Evolutionary conservation across 768 basidiomycete species (phyloP).

Genomic region (Calvatia gigantea): DNA sequence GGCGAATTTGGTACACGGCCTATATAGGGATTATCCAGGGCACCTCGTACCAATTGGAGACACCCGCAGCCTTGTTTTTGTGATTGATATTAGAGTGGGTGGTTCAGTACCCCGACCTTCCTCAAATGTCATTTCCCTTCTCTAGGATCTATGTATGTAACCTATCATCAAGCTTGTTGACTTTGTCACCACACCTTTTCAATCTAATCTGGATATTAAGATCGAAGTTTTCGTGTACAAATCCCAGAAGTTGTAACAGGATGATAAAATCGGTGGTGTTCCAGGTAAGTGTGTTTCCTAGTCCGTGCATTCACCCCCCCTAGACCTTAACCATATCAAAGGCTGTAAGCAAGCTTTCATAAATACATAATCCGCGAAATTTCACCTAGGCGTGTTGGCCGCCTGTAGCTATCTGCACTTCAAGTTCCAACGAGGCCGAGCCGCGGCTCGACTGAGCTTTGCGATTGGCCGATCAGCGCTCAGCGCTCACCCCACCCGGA

Average conservation of each 20-base stretch:
- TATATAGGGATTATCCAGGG: slow-evolving; percentile 78
- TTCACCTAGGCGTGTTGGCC: no score
- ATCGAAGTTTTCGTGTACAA: slow-evolving; percentile 96
- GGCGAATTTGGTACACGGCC: no score
- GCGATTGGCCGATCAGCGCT: no score
- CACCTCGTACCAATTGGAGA: slow-evolving; percentile 72
- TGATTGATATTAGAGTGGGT: slow-evolving; percentile 92
- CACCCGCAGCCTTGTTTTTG: slow-evolving; percentile 86
- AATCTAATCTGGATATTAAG: slow-evolving; percentile 70
- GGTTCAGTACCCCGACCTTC: slow-evolving; percentile 8
- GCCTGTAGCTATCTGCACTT: no score
- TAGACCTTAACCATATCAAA: no score
- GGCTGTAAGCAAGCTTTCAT: no score
- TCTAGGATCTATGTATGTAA: slow-evolving; percentile 78
- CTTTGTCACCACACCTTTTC: slow-evolving; percentile 73
- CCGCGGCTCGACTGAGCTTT: no score
- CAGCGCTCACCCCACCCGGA: no score
- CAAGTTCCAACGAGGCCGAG: no score
- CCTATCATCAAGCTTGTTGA: slow-evolving; percentile 80
- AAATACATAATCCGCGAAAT: no score
- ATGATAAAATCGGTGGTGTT: slow-evolving; percentile 82
- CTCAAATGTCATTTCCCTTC: background rate
- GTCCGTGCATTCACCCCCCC: no score
- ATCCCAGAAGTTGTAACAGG: slow-evolving; percentile 86
- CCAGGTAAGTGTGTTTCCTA: no score